phyloP scores from a whole-genome alignment of 805 yeast genomes.

The Candida easanensis region DNA sequence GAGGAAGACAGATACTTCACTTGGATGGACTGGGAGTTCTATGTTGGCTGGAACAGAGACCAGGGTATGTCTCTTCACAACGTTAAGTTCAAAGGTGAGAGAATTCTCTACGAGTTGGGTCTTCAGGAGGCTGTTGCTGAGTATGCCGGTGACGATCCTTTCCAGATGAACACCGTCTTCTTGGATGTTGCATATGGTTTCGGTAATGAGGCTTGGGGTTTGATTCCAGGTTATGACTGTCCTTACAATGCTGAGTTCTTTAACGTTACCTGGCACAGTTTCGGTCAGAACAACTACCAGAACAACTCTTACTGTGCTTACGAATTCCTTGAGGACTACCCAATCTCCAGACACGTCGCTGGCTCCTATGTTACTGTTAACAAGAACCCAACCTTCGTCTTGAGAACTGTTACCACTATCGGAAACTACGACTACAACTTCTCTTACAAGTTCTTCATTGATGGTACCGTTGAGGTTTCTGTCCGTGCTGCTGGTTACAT shows the following conservation, averaged over 20 bases:
- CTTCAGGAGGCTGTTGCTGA: slow-evolving; percentile 31
- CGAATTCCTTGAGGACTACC: slow-evolving; percentile 24
- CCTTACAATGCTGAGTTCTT: slow-evolving; percentile 30
- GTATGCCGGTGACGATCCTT: slow-evolving; percentile 31
- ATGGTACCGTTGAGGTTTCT: slow-evolving; percentile 29
- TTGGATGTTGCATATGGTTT: slow-evolving; percentile 28
- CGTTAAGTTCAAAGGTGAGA: slow-evolving; percentile 29
- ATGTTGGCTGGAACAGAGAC: slow-evolving; percentile 27
- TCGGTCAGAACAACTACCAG: slow-evolving; percentile 24
- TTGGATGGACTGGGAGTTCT: slow-evolving; percentile 32
- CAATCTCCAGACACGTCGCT: slow-evolving; percentile 25
- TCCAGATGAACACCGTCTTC: slow-evolving; percentile 27
- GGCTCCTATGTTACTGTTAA: slow-evolving; percentile 18
- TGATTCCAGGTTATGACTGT: slow-evolving; percentile 30
- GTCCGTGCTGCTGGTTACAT: slow-evolving; percentile 31
- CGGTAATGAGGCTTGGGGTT: slow-evolving; percentile 30
- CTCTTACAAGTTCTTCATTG: slow-evolving; percentile 24
- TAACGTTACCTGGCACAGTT: slow-evolving; percentile 27
- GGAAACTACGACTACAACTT: slow-evolving; percentile 29
- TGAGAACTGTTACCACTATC: slow-evolving; percentile 26
- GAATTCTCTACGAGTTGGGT: slow-evolving; percentile 28
- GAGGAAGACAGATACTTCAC: slow-evolving; percentile 28
- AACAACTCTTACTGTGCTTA: slow-evolving; percentile 29
- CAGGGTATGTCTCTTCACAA: slow-evolving; percentile 26
- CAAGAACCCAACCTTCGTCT: slow-evolving; percentile 25